A percentile compares a stretch with the other conserved stretches of the same genome.
phyloP scores from a whole-genome alignment of 83 land plant species.

The Diphasiastrum complanatum region DNA sequence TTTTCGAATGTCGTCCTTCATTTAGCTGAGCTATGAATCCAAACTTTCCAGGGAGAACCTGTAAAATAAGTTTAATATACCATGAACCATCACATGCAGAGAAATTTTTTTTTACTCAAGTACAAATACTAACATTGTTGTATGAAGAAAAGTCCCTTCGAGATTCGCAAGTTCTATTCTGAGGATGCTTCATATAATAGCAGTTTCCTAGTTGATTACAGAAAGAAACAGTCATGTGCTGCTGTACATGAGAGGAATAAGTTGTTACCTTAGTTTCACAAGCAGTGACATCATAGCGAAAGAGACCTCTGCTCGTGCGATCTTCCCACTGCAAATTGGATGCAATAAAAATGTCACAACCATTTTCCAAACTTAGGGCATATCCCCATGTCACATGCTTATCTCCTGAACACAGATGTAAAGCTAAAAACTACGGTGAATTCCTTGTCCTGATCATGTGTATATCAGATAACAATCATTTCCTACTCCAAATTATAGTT shows the following conservation, averaged over 20 bases:
- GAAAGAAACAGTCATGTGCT: neutral
- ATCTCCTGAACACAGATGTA: constrained; percentile 34
- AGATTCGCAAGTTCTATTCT: neutral
- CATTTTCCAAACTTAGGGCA: neutral
- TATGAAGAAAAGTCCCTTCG: neutral
- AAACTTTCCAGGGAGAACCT: constrained; percentile 31
- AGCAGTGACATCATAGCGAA: constrained; percentile 5
- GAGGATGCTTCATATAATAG: neutral
- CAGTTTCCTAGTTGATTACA: neutral
- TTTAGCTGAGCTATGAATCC: constrained; percentile 3
- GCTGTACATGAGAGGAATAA: neutral
- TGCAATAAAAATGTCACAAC: neutral
- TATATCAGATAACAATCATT: neutral
- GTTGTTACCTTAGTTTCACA: neutral
- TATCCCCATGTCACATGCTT: constrained; percentile 22
- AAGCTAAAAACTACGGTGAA: neutral
- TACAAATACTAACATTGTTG: neutral
- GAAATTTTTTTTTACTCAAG: neutral
- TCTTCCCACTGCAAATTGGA: constrained; percentile 15
- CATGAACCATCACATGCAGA: neutral
- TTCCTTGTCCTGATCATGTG: constrained; percentile 3
- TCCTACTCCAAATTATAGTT: neutral
- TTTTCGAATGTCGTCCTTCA: constrained; percentile 6
- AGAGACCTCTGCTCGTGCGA: neutral
- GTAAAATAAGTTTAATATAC: neutral